A percentile compares a stretch with the other conserved stretches of the same genome.
phyloP scores from a whole-genome alignment of 257 asterid species.

The Ilex asprella region DNA sequence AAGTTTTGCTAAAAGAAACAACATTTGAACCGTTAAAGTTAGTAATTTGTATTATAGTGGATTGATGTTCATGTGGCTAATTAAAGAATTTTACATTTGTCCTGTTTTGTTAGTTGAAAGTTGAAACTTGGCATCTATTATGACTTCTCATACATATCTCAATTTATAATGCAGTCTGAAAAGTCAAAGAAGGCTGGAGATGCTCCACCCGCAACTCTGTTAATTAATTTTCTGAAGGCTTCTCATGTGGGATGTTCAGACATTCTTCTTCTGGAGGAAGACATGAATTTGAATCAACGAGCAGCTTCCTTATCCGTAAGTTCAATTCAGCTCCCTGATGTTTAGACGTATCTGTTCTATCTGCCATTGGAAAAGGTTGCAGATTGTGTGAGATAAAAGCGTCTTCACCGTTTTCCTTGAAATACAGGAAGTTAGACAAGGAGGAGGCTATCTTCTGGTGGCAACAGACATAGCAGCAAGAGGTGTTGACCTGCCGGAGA shows the following conservation, averaged over 20 bases:
- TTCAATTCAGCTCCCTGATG: conserved; percentile 4
- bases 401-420: conserved; percentile 1
- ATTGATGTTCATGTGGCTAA: not conserved
- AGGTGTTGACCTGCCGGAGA: conserved; percentile 87
- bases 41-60: not conserved
- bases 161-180: conserved; percentile 59
- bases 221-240: conserved; percentile 48
- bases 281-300: conserved; percentile 79
- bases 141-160: not conserved
- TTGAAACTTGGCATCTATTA: too few species aligned
- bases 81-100: too few species aligned
- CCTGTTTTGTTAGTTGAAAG: too few species aligned
- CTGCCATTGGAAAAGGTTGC: conserved; percentile 6
- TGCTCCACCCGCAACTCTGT: conserved; percentile 49
- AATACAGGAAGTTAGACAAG: conserved; percentile 58
- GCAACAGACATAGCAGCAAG: conserved; percentile 92
- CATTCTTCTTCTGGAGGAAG: conserved; percentile 68
- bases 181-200: conserved; percentile 87
- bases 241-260: conserved; percentile 36
- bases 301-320: conserved; percentile 64
- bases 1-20: too few species aligned
- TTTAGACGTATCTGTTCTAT: conserved; percentile 4
- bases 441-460: conserved; percentile 65
- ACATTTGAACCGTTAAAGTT: too few species aligned
- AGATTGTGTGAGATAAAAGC: not conserved